phyloP scores from a whole-genome alignment of 2,329 filamentous ascomycete genomes.

The Penicillium sp. region DNA sequence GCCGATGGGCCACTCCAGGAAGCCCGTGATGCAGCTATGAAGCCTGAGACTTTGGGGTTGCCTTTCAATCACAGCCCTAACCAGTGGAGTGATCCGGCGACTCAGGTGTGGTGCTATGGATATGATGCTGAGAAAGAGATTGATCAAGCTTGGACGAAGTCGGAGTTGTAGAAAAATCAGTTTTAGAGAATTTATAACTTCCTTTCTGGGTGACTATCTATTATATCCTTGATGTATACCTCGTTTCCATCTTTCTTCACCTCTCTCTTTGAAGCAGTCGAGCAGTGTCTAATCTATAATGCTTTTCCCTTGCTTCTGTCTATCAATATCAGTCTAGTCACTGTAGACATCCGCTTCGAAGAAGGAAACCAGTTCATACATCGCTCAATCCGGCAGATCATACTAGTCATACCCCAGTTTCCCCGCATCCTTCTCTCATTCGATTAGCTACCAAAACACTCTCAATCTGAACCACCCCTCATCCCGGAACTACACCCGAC shows the following conservation, averaged over 20 bases:
- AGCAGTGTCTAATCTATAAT: neutral
- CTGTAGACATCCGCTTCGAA: neutral
- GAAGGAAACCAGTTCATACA: neutral
- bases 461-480: neutral
- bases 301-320: neutral
- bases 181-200: neutral
- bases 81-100: conserved; percentile 50
- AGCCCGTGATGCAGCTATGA: conserved; percentile 45
- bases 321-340: neutral
- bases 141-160: conserved; percentile 27
- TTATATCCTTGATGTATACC: neutral
- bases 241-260: neutral
- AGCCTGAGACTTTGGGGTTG: conserved; percentile 40
- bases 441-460: neutral
- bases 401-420: neutral
- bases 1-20: conserved; percentile 43
- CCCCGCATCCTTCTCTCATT: neutral
- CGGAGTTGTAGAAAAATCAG: neutral
- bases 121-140: conserved; percentile 48
- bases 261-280: neutral
- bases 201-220: too few relatives aligned
- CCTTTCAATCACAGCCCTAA: conserved; percentile 45
- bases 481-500: neutral
- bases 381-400: neutral
- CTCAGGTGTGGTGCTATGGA: conserved; percentile 50